phyloP scores from a whole-genome alignment of 805 yeast genomes.

The Zygosaccharomyces pseudorouxii region DNA sequence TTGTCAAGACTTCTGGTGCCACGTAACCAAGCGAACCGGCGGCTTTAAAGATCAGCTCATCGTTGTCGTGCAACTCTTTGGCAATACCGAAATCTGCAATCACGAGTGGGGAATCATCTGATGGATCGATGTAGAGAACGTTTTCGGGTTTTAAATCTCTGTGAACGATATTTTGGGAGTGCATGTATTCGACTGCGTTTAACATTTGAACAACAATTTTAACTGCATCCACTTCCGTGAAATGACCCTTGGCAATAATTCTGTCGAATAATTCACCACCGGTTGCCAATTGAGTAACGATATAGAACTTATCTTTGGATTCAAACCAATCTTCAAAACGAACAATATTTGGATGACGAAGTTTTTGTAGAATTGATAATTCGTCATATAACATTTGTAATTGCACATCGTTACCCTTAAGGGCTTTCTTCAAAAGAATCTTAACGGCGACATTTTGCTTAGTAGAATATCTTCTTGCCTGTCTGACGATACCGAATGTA shows the following conservation, averaged over 20 bases:
- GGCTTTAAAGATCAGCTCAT: slow-evolving; percentile 59
- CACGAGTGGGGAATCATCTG: slow-evolving; percentile 67
- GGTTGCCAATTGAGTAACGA: slow-evolving; percentile 89
- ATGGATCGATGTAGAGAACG: slow-evolving; percentile 58
- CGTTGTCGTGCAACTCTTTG: slow-evolving; percentile 55
- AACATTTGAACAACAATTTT: slow-evolving; percentile 67
- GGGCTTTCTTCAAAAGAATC: slow-evolving; percentile 78
- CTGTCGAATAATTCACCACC: slow-evolving; percentile 96
- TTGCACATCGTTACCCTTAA: slow-evolving; percentile 63
- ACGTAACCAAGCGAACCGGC: slow-evolving; percentile 97
- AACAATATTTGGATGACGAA: slow-evolving; percentile 85
- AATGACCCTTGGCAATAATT: slow-evolving; percentile 72
- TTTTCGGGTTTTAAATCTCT: slow-evolving; percentile 95
- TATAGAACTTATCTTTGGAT: slow-evolving; percentile 83
- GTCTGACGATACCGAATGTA: slow-evolving; percentile 85
- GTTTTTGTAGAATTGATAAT: slow-evolving; percentile 57
- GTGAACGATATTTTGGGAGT: slow-evolving; percentile 74
- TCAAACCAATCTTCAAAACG: slow-evolving; percentile 91
- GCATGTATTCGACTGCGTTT: slow-evolving; percentile 75
- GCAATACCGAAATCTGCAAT: slow-evolving; percentile 97
- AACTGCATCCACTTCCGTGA: slow-evolving; percentile 86
- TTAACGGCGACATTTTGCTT: slow-evolving; percentile 82
- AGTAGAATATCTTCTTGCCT: slow-evolving; percentile 51
- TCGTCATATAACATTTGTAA: slow-evolving; percentile 71
- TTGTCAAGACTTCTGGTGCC: slow-evolving; percentile 86